These are phyloP conservation scores for Aspergillus chevalieri DNA, from an alignment of 2,329 filamentous ascomycete species.

Conservation along the genomic window DNA sequence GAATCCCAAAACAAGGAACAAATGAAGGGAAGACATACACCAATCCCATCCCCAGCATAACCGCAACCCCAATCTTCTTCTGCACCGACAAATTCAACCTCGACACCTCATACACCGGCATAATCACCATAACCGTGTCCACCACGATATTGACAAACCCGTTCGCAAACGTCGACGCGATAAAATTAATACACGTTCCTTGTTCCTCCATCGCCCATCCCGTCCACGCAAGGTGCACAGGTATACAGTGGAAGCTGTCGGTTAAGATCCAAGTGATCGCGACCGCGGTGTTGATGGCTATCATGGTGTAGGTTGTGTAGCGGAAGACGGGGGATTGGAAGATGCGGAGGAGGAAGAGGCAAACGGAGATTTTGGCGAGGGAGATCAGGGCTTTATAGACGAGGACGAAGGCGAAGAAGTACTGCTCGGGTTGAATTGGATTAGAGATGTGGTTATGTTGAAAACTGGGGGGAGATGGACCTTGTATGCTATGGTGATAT, in stretches of 20 bases:
- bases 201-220: conserved; percentile 10
- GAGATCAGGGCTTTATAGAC: conserved; percentile 17
- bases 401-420: conserved; percentile 14
- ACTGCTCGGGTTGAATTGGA: conserved; percentile 1
- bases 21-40: conserved; percentile 5
- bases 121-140: conserved; percentile 14
- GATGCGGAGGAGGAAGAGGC: conserved; percentile 18
- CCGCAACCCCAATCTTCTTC: conserved; percentile 12
- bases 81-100: conserved; percentile 13
- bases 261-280: conserved; percentile 13
- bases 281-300: conserved; percentile 16
- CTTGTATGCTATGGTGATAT: conserved; percentile 16
- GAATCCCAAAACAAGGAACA: too few species aligned
- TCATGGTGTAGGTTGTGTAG: conserved; percentile 12
- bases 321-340: conserved; percentile 15
- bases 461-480: conserved; percentile 1
- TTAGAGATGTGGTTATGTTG: not conserved
- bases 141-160: conserved; percentile 16
- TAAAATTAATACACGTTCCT: conserved; percentile 15
- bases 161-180: conserved; percentile 11
- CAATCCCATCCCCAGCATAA: conserved; percentile 15
- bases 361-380: conserved; percentile 19
- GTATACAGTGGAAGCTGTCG: conserved; percentile 14
- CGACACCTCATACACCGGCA: conserved; percentile 16
- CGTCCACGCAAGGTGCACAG: conserved; percentile 15